Evolutionary conservation across 1,284 basidiomycete genomes (phyloP).

Genomic region (Sparassis latifolia): DNA sequence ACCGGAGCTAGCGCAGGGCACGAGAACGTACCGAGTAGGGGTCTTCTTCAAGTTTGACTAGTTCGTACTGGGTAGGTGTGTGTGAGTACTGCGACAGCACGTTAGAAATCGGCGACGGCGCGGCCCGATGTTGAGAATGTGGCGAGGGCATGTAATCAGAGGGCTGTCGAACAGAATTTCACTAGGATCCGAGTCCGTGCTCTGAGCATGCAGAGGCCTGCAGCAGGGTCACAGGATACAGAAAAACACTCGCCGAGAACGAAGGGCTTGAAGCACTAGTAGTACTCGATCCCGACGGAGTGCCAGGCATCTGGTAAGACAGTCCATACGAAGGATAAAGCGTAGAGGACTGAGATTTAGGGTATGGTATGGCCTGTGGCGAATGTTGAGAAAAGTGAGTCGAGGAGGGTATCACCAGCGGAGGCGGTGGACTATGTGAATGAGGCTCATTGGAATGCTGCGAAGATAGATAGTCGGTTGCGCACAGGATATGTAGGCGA

Average conservation of each 20-base stretch:
- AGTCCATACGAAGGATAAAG: conserved; percentile 46
- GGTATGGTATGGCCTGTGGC: conserved; percentile 8
- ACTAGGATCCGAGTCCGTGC: conserved; percentile 40
- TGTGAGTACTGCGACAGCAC: conserved; percentile 21
- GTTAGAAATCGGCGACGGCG: conserved; percentile 17
- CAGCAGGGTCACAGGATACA: conserved; percentile 25
- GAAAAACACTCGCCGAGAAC: conserved; percentile 73
- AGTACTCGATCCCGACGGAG: conserved; percentile 65
- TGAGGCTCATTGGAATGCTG: conserved; percentile 3
- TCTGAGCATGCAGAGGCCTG: conserved; percentile 26
- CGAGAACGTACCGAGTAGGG: conserved; percentile 43
- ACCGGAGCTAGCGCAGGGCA: too few species aligned
- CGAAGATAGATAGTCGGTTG: conserved; percentile 3
- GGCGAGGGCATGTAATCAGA: conserved; percentile 36
- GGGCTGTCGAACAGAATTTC: conserved; percentile 45
- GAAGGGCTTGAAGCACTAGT: conserved; percentile 53
- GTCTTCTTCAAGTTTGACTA: conserved; percentile 56
- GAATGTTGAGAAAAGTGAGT: conserved; percentile 23
- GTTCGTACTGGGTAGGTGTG: conserved; percentile 25
- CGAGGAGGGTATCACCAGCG: conserved; percentile 47
- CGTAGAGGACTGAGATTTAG: conserved; percentile 23
- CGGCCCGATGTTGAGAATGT: conserved; percentile 12
- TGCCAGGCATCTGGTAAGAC: conserved; percentile 56
- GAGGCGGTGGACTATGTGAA: conserved; percentile 45
- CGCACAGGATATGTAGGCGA: background rate